Evolutionary conservation across 2,329 filamentous ascomycete genomes (phyloP), one percentile per base, ranked within the genome.

Genomic region (Karstenula rhodostoma): DNA sequence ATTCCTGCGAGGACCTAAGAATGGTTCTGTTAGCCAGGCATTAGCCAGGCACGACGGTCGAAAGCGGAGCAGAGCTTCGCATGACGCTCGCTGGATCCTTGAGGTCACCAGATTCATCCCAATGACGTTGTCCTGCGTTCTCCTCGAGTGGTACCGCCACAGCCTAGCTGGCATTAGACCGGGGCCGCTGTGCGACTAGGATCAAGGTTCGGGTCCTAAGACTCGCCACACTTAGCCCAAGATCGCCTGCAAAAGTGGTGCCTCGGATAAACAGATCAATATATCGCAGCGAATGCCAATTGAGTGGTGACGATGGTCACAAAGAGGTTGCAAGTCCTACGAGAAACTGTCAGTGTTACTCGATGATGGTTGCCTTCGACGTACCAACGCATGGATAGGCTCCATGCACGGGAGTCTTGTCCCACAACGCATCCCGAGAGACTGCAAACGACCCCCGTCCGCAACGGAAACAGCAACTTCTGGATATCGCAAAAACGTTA

Each of bases 181-280:
- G 51, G 51, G 51, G 51, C 51, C 9, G 17, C 37, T 35, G 52
- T 46, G 52, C 51, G 42, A 55, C 52, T 55, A 55, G 52, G 42
- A 35, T 46, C 42, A 27, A 40, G 35, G 50, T 17, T 46, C 42
- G 37, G 40, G 25, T 47, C 27, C 29, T 23, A 55, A 32, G 9
- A 23, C 9, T 55, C 29, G 42, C 52, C 52, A 37, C 40, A n/a
- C 44, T 35, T 12, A 42, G 52, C 17, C 17, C 19, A 25, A 29
- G 51, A 44, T 42, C 35, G 40, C 9, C 35, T 33, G 15, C 10
- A 10, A 40, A 13, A 33, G 40, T 42, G 42, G 27, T 35, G 32
- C 52, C 25, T 55, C 52, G 52, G 51, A 33, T 55, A 55, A 25
- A 47, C n/a, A 19, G 3, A 25, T 37, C 37, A 46, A 46, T 55